Evolutionary conservation across 306 rosid species (phyloP).

Genomic region (Cicer chorassanicum): DNA sequence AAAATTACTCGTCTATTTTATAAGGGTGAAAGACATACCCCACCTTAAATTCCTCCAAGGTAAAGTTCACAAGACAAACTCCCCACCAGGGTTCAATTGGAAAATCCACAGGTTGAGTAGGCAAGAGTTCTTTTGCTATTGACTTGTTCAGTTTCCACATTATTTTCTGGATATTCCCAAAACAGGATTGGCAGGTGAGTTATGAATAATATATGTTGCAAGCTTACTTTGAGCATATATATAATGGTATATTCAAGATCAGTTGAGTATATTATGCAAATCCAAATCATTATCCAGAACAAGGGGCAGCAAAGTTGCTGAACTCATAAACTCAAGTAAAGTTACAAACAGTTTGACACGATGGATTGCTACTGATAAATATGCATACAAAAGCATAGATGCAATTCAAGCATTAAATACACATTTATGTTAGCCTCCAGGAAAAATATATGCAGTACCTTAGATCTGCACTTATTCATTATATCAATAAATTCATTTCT

Average conservation of each 20-base stretch:
- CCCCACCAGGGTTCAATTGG: conserved; percentile 96
- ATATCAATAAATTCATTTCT: conserved; percentile 96
- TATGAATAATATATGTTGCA: conserved; percentile 30
- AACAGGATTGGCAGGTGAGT: conserved; percentile 48
- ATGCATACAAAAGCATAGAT: too few species aligned
- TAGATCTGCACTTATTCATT: conserved; percentile 97
- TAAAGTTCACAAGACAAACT: conserved; percentile 91
- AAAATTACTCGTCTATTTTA: conserved; percentile 12
- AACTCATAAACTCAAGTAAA: conserved; percentile 17
- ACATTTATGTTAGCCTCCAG: too few species aligned
- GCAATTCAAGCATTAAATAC: too few species aligned
- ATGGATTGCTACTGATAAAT: too few species aligned
- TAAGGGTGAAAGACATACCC: conserved; percentile 46
- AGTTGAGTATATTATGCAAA: conserved; percentile 23
- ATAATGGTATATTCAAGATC: conserved; percentile 29
- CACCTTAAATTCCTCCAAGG: conserved; percentile 98
- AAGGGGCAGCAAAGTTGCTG: not conserved
- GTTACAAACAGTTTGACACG: too few species aligned
- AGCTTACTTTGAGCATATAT: conserved; percentile 25
- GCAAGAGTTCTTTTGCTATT: conserved; percentile 90
- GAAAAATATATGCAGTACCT: conserved; percentile 58
- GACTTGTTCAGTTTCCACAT: conserved; percentile 99
- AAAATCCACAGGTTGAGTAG: conserved; percentile 88
- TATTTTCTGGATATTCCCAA: conserved; percentile 88
- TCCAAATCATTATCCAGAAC: conserved; percentile 29